phyloP scores from a whole-genome alignment of 1,284 basidiomycete genomes.

The Exobasidium rhododendri region DNA sequence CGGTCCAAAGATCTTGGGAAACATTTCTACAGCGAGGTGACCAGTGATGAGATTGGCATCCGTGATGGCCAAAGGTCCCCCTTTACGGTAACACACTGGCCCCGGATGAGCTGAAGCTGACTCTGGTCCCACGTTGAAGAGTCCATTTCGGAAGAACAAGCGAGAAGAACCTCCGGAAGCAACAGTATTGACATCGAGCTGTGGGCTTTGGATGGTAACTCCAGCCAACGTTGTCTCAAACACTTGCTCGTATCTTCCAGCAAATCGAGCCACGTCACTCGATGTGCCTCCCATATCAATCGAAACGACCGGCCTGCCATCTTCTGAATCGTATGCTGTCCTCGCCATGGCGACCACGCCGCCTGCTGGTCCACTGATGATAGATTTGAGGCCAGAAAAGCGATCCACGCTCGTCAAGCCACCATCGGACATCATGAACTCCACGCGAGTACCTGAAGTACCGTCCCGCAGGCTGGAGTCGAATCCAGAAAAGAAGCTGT shows the following conservation, averaged over 20 bases:
- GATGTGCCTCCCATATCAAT: conserved; percentile 65
- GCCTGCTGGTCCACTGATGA: conserved; percentile 81
- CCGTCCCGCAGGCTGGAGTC: conserved; percentile 66
- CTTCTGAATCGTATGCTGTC: conserved; percentile 72
- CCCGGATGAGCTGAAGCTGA: conserved; percentile 51
- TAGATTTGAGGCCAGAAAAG: conserved; percentile 83
- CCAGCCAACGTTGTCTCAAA: conserved; percentile 90
- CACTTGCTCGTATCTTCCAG: conserved; percentile 78
- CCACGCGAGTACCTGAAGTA: conserved; percentile 47
- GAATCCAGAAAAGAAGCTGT: conserved; percentile 87
- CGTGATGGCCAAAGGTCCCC: conserved; percentile 51
- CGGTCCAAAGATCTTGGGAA: conserved; percentile 83
- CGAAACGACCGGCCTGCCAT: conserved; percentile 66
- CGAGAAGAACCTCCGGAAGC: conserved; percentile 49
- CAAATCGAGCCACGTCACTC: conserved; percentile 84
- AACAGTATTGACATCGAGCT: conserved; percentile 58
- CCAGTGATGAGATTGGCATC: conserved; percentile 54
- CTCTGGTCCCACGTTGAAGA: conserved; percentile 52
- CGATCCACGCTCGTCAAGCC: conserved; percentile 78
- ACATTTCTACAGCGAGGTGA: conserved; percentile 56
- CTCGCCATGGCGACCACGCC: conserved; percentile 83
- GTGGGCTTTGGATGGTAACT: conserved; percentile 80
- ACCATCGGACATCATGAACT: conserved; percentile 59
- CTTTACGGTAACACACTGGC: conserved; percentile 52
- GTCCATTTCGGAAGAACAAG: conserved; percentile 51